Base-by-base conservation (phyloP, 192 early-diverging fungal genomes). In the Gorgonomyces haynaldii region DNA sequence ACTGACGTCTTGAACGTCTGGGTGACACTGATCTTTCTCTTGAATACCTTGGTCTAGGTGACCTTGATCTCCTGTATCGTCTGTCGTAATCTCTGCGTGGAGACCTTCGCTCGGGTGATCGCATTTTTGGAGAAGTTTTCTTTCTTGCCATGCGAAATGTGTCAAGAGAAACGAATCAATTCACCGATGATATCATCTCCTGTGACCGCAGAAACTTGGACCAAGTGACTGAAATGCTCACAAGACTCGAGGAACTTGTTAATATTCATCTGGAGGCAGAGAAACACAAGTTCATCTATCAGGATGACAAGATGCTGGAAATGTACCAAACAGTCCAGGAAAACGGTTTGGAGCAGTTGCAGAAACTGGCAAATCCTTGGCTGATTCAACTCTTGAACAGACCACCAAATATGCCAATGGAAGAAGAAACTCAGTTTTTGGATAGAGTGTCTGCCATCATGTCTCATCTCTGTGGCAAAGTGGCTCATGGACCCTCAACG, bases 371-470 rank as follows among this genome's bases (percentile, higher is more conserved):
- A 26, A 24, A 21, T 15, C 46, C 46, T 12, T 49, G 29, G 29
- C 21, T 49, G 19, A 26, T 49, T 17, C 22, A 22, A 29, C 17
- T 49, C n/a, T 21, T 49, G 21, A 20, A 8, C 23, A 49, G 28
- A 13, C 8, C 9, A 10, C 46, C 46, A 24, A 13, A 15, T 8
- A 26, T 26, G 5, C 23, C 13, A 5, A 24, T n/a, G 9, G n/a
- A n/a, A n/a, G 28, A 49, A 13, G 46, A 49, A 49, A 4, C 34
- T 17, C 23, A 49, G 35, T 49, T 49, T 20, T 26, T 49, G 46
- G 46, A 49, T 38, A 17, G 20, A 23, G 9, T 49, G 12, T 29
- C 46, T 15, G 15, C n/a, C 28, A 32, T 49, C 5, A 32, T 49
- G 46, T 24, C 46, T 13, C 46, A 24, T 7, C 28, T 49, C 22